Percentiles rank a stretch among this genome's conserved stretches.
Evolutionary conservation across 352 stramenopile genomes (phyloP).

Genomic region (Globisporangium nodosum): DNA sequence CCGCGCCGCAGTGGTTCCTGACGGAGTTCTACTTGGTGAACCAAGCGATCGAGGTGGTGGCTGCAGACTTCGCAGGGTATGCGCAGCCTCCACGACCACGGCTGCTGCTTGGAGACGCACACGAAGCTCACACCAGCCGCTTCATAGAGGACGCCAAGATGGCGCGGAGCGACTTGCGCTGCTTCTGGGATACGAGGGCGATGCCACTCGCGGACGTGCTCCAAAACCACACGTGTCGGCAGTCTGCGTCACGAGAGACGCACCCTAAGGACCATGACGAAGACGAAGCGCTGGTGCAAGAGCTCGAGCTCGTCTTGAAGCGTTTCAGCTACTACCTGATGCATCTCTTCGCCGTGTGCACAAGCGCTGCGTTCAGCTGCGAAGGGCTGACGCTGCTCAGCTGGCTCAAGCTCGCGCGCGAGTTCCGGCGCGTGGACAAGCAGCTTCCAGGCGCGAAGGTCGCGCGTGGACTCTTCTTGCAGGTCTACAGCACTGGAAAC

Average conservation of each 20-base stretch:
- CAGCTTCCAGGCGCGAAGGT: constrained; percentile 11
- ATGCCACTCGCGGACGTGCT: constrained; percentile 1
- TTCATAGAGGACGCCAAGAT: neutral
- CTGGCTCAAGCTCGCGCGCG: constrained; percentile 29
- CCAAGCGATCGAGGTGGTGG: constrained; percentile 19
- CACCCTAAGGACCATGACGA: neutral
- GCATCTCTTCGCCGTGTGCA: constrained; percentile 41
- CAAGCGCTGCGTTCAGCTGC: constrained; percentile 20
- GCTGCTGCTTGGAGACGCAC: neutral
- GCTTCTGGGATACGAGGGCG: constrained; percentile 5
- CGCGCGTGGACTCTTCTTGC: constrained; percentile 4
- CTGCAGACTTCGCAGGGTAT: constrained; percentile 1
- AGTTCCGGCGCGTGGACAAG: constrained; percentile 25
- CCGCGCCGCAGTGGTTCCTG: constrained; percentile 22
- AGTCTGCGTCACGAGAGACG: neutral
- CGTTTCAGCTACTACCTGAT: constrained; percentile 34
- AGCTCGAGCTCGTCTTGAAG: constrained; percentile 33
- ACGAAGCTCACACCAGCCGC: neutral
- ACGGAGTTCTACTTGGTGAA: constrained; percentile 42
- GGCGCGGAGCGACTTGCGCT: constrained; percentile 1
- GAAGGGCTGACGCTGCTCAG: constrained; percentile 12
- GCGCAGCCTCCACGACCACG: neutral
- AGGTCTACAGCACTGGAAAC: neutral
- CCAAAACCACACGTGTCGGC: neutral
- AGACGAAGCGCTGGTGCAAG: constrained; percentile 1